phyloP scores from a whole-genome alignment of 1,284 basidiomycete species.

The Tranzscheliella williamsii region DNA sequence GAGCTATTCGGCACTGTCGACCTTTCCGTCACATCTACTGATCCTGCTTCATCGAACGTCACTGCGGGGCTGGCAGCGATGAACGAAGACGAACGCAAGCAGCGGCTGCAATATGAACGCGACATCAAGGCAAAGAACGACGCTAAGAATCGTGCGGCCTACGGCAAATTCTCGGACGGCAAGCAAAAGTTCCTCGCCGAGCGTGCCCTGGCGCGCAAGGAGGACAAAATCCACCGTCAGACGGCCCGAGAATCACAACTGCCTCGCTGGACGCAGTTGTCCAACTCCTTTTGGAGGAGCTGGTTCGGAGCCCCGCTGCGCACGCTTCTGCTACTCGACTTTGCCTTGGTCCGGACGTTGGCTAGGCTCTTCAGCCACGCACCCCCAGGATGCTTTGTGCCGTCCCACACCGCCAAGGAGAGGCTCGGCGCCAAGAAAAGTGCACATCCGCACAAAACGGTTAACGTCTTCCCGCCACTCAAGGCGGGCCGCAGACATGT shows the following conservation, averaged over 20 bases:
- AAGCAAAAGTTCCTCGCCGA: conserved; percentile 19
- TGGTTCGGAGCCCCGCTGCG: neutral
- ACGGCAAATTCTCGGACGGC: conserved; percentile 39
- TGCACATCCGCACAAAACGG: neutral
- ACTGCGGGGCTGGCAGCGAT: neutral
- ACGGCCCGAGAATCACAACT: neutral
- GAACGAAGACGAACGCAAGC: conserved; percentile 16
- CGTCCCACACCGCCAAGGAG: neutral
- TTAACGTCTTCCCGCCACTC: conserved; percentile 64
- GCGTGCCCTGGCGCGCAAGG: conserved; percentile 7
- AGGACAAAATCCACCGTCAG: neutral
- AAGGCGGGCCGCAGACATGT: conserved; percentile 83
- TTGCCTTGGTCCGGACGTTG: neutral
- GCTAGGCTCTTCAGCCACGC: conserved; percentile 10
- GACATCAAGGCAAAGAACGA: conserved; percentile 23
- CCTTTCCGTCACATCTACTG: neutral
- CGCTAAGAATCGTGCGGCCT: conserved; percentile 41
- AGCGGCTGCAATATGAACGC: conserved; percentile 31
- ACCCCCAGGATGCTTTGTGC: conserved; percentile 6
- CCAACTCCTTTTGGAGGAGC: neutral
- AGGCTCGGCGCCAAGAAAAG: neutral
- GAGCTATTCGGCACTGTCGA: conserved; percentile 9
- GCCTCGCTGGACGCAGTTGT: neutral
- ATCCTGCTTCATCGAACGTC: neutral
- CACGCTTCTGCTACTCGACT: conserved; percentile 11